Base-by-base conservation (phyloP, 176 grass and related monocot genomes). In the Juncus effusus region DNA sequence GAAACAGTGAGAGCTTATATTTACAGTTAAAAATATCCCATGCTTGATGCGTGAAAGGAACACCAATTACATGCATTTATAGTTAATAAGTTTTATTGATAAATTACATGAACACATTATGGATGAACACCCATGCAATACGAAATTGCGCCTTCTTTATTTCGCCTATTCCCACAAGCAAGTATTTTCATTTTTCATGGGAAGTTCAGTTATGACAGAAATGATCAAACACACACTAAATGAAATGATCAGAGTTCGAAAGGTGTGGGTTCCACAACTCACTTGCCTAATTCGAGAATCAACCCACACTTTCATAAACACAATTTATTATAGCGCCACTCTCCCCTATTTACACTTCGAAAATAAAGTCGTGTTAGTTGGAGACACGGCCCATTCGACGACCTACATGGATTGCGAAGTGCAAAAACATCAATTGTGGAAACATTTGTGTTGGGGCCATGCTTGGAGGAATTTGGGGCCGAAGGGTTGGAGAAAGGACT, bases 371-470 rank as follows among this genome's bases (percentile, higher is more conserved):
- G 82, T 89, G 35, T 85, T 35, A 13, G 72, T 82, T 13, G 93
- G 93, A 47, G 93, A 96, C 52, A 87, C 93, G 10, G 87, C 87
- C 15, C 93, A 96, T 59, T 84, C 92, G 37, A 96, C 92, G 40
- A 96, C 5, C 92, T 82, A 6, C 87, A 91, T 67, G 87, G 85
- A 6, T 58, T 86, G 71, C 72, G 87, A 61, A 97, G 93, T 80
- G 91, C 93, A 42, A 97, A 97, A 74, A 97, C 86, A 87, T 97
- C 93, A 3, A 61, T 97, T 56, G 2, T 59, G 8, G 93, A 97
- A 40, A 87, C 85, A 3, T 51, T 54, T 44, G 57, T 70, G 45
- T 80, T 97, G 70, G 88, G 88, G 3, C 7, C 4, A 14, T 89
- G 93, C 82, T 54, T 97, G 5, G 72, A 49, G n/a, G 79, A 63